A percentile compares a stretch with the other conserved stretches of the same genome.
Evolutionary conservation across 768 basidiomycete genomes (phyloP).

Genomic region (Flagelloscypha sp.): DNA sequence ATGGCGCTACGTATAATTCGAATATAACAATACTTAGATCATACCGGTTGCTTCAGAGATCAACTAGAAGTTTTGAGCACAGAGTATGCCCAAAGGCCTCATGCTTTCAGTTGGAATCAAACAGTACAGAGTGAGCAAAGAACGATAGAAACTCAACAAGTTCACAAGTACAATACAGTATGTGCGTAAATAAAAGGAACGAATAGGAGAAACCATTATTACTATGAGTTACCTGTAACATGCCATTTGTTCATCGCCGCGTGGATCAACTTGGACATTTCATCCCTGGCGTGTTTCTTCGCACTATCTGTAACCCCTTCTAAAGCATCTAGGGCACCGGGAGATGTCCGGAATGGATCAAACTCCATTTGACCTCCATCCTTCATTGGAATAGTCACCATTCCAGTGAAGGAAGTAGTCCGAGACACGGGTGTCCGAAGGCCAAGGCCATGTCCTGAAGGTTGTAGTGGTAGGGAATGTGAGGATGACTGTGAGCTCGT

Average conservation of each 20-base stretch:
- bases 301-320: conserved; percentile 76
- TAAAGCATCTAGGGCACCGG: conserved; percentile 62
- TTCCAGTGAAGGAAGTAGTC: conserved; percentile 42
- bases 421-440: conserved; percentile 23
- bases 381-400: conserved; percentile 70
- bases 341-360: conserved; percentile 70
- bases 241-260: conserved; percentile 75
- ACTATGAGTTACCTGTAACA: no score
- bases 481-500: conserved; percentile 14
- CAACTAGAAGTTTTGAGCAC: no score
- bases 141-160: no score
- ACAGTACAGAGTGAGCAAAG: no score
- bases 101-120: no score
- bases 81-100: no score
- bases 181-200: no score
- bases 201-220: no score
- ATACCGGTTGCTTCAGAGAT: no score
- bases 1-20: no score
- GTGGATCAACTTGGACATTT: conserved; percentile 65
- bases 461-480: conserved; percentile 12
- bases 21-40: no score
- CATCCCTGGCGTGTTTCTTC: conserved; percentile 73
- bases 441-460: conserved; percentile 28
- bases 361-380: conserved; percentile 82
- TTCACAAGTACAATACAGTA: no score